A percentile compares a stretch with the other conserved stretches of the same genome.
Conservation (phyloP, 345 rosid species). For the Mallotus nudiflorus region DNA sequence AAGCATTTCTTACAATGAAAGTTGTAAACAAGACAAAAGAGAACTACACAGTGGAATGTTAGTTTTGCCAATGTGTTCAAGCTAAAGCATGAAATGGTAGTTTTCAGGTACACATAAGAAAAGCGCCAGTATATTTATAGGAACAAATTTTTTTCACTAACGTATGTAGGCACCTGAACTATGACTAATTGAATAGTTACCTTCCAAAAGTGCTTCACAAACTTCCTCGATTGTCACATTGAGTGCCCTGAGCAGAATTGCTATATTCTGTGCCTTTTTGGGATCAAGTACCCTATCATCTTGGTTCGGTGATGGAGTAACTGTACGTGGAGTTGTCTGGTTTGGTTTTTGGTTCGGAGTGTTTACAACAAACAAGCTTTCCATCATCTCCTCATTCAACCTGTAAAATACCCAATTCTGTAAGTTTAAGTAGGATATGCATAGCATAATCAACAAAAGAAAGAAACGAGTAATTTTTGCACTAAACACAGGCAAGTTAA, state of each 20-base stretch:
- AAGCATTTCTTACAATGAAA: neutral
- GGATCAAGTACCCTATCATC: constrained; percentile 93
- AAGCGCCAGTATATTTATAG: neutral
- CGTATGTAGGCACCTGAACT: neutral
- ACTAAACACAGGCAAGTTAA: neutral
- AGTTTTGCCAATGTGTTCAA: constrained; percentile 1
- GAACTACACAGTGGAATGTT: neutral
- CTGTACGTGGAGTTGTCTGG: constrained; percentile 54
- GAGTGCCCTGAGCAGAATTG: constrained; percentile 81
- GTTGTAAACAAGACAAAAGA: neutral
- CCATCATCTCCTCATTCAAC: constrained; percentile 90
- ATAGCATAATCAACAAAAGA: neutral
- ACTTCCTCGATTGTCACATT: constrained; percentile 97
- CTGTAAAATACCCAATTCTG: constrained; percentile 42
- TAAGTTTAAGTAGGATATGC: constrained; percentile 8
- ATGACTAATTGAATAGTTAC: constrained; percentile 37
- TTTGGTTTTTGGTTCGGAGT: constrained; percentile 53
- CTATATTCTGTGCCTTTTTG: constrained; percentile 94
- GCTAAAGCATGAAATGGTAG: neutral
- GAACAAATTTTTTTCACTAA: neutral
- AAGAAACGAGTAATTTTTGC: neutral
- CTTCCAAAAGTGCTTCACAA: constrained; percentile 95
- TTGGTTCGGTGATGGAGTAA: constrained; percentile 54
- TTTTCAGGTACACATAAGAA: neutral
- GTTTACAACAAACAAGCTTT: constrained; percentile 70